phyloP scores from a whole-genome alignment of 176 grass and related monocot species.

The Cymbopogon citratus region DNA sequence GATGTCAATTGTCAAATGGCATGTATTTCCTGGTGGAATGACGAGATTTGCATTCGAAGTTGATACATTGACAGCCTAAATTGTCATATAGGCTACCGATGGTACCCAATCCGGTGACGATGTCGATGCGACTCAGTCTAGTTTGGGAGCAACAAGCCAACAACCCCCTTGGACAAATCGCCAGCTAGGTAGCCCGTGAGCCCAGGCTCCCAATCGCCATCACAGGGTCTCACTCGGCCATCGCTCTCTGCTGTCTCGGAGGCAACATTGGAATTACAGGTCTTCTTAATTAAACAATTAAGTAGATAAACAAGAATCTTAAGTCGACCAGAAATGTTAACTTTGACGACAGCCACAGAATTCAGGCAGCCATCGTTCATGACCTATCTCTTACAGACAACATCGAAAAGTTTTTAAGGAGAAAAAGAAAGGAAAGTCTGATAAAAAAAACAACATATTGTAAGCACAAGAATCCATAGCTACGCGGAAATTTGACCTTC shows the following conservation, averaged over 20 bases:
- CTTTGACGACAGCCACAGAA: slow-evolving; percentile 36
- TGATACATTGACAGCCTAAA: not conserved
- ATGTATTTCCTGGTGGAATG: not conserved
- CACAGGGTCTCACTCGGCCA: not conserved
- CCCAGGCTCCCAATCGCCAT: not conserved
- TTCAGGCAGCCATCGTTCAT: slow-evolving; percentile 45
- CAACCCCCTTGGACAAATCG: no score
- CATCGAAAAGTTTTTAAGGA: slow-evolving; percentile 4
- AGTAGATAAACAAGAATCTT: not conserved
- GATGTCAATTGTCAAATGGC: not conserved
- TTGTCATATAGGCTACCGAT: not conserved
- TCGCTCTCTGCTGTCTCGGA: not conserved
- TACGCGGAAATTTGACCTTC: slow-evolving; percentile 29
- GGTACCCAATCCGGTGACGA: not conserved
- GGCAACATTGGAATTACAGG: not conserved
- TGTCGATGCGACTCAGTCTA: not conserved
- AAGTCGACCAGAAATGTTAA: slow-evolving; percentile 25
- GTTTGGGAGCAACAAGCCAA: not conserved
- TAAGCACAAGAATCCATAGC: slow-evolving; percentile 28
- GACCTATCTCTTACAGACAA: slow-evolving; percentile 40
- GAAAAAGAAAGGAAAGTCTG: not conserved
- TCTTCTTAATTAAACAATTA: not conserved
- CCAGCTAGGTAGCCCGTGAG: not conserved
- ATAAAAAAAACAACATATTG: slow-evolving; percentile 31
- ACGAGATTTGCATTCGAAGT: not conserved